Evolutionary conservation across 73 alveolate genomes (phyloP), one percentile per base, ranked within the genome.

Genomic region (Paramecium pentaurelia): DNA sequence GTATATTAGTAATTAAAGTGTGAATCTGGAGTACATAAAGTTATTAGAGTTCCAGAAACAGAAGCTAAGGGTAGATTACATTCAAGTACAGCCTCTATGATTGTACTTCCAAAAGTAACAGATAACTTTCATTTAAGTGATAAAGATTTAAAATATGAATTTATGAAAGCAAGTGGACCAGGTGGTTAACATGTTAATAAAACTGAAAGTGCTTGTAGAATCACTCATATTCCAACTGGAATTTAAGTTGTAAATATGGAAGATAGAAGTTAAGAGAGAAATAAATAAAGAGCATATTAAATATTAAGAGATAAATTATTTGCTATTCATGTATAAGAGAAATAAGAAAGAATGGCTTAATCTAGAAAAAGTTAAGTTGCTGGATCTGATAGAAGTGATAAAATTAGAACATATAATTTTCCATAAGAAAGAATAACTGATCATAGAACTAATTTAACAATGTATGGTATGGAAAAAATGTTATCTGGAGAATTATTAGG

Each of bases 161-260:
- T 95, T 12, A 87, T 90, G 95, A 94, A 97, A 85, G 96, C 99
- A 1, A 28, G 95, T 22, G 99, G 99, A 16, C 97, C 99, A 42
- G 99, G 99, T 44, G 99, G 99, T 8, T 85, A 97, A 92, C 98
- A 96, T 93, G 98, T 96, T n/a, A 96, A 96, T 91, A 96, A 88
- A 37, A 96, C 97, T 34, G 99, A 97, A 70, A 93, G 98, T 27
- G 99, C 99, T 32, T 77, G 93, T 71, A 90, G 99, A 71, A 86
- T 93, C 11, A 96, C 98, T 1, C 99, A 97, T 90, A 49, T 96
- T 1, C 99, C 99, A 8, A 96, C 98, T 64, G 99, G 99, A 49
- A 92, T 95, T 47, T 75, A 49, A 42, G 98, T 95, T 25, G 68
- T 38, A 8, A 87, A 97, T 64, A 92, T 96, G 93, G 99, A 97